Evolutionary conservation across 805 yeast genomes (phyloP).

Genomic region (Kodamaea fukazawae): DNA sequence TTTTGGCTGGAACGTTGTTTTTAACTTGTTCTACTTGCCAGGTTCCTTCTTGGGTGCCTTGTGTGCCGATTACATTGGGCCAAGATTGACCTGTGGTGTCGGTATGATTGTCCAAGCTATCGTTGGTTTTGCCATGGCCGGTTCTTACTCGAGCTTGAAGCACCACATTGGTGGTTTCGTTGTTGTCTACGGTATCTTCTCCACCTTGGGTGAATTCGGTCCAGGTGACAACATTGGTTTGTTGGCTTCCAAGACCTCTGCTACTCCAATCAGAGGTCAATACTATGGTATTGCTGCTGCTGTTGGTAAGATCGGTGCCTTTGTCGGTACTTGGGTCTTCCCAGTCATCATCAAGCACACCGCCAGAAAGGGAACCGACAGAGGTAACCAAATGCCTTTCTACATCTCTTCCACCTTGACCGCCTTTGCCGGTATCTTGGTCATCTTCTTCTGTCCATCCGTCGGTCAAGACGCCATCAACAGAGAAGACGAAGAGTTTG

Average conservation of each 20-base stretch:
- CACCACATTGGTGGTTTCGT: constrained; percentile 71
- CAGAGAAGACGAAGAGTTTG: constrained; percentile 70
- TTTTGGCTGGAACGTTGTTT: constrained; percentile 89
- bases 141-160: constrained; percentile 52
- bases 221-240: constrained; percentile 91
- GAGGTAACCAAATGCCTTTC: constrained; percentile 72
- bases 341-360: constrained; percentile 67
- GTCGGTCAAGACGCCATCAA: constrained; percentile 80
- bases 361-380: constrained; percentile 48
- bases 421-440: constrained; percentile 63
- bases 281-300: constrained; percentile 92
- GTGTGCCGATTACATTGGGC: constrained; percentile 79
- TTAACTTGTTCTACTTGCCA: constrained; percentile 83
- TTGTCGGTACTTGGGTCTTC: constrained; percentile 83
- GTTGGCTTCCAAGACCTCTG: constrained; percentile 78
- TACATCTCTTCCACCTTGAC: constrained; percentile 78
- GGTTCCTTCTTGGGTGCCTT: constrained; percentile 85
- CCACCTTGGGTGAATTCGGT: constrained; percentile 86
- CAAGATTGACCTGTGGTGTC: constrained; percentile 65
- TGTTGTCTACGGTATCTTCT: constrained; percentile 83
- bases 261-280: constrained; percentile 85
- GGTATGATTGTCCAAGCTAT: constrained; percentile 74
- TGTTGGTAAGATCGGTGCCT: constrained; percentile 86
- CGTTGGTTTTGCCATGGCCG: constrained; percentile 82
- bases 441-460: constrained; percentile 69